phyloP scores from a whole-genome alignment of 495 filamentous ascomycete genomes.

The Aspergillus bridgeri region DNA sequence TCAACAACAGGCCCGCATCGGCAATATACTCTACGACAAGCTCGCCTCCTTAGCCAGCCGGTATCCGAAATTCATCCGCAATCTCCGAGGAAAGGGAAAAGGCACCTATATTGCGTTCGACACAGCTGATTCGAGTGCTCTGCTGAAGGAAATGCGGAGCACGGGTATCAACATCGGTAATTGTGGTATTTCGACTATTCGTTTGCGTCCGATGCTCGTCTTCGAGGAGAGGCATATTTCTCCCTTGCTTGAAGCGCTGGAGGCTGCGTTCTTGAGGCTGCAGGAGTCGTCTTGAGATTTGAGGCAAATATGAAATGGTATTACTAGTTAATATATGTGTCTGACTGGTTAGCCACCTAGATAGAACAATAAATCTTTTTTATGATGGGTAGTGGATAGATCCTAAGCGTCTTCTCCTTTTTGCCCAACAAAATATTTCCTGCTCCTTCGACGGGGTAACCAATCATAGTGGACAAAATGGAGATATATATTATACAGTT shows the following conservation, averaged over 20 bases:
- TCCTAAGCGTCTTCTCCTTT: no score
- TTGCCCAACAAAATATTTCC: no score
- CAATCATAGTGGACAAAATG: no score
- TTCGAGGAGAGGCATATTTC: constrained; percentile 73
- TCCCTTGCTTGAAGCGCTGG: constrained; percentile 6
- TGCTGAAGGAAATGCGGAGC: constrained; percentile 59
- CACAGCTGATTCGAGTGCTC: constrained; percentile 65
- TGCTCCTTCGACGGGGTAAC: no score
- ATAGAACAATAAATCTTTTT: no score
- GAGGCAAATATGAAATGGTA: no score
- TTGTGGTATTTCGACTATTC: constrained; percentile 64
- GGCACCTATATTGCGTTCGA: constrained; percentile 90
- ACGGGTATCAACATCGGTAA: constrained; percentile 82
- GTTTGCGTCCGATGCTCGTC: constrained; percentile 79
- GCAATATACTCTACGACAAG: constrained; percentile 64
- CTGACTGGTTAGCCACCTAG: no score
- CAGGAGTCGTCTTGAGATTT: no score
- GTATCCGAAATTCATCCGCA: constrained; percentile 69
- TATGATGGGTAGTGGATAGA: no score
- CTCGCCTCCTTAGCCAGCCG: constrained; percentile 56
- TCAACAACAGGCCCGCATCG: constrained; percentile 43
- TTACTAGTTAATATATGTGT: no score
- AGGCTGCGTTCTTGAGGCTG: constrained; percentile 2
- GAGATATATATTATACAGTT: no score
- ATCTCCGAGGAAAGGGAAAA: constrained; percentile 75